phyloP scores from a whole-genome alignment of 2,329 filamentous ascomycete species.

The Cladosporium sp. region DNA sequence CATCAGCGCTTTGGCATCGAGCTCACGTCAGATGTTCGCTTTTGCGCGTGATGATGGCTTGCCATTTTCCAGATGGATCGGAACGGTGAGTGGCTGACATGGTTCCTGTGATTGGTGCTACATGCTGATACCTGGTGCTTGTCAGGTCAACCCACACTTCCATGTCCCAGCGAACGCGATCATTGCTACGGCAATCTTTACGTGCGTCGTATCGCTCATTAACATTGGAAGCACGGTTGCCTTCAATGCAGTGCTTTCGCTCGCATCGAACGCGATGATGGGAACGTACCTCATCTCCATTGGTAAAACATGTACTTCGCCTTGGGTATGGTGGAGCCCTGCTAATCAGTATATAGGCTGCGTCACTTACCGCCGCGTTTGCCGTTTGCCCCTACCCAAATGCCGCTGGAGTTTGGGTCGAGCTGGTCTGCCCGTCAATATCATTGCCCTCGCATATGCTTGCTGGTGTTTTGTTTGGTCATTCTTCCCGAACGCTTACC shows the following conservation, averaged over 20 bases:
- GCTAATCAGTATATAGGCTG: constrained; percentile 16
- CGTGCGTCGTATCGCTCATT: constrained; percentile 29
- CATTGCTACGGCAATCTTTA: constrained; percentile 19
- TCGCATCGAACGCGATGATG: constrained; percentile 37
- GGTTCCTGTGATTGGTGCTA: no score
- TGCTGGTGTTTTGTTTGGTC: constrained; percentile 35
- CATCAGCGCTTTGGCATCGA: constrained; percentile 35
- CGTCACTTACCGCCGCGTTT: constrained; percentile 35
- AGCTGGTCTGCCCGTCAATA: constrained; percentile 35
- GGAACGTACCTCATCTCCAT: constrained; percentile 38
- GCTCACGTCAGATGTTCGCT: constrained; percentile 35
- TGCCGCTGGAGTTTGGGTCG: constrained; percentile 35
- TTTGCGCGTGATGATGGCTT: constrained; percentile 39
- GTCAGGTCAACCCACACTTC: constrained; percentile 18
- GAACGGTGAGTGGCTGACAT: constrained; percentile 17
- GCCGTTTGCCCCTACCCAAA: constrained; percentile 30
- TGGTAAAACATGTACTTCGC: constrained; percentile 12
- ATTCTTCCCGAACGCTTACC: constrained; percentile 37
- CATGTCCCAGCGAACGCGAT: constrained; percentile 27
- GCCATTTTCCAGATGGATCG: constrained; percentile 30
- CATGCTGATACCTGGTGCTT: not conserved
- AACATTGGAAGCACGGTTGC: constrained; percentile 34
- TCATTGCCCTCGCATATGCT: constrained; percentile 32
- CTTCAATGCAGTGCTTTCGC: constrained; percentile 39
- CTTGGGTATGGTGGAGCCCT: not conserved